Base-by-base conservation (phyloP, 1,284 basidiomycete genomes). In the Ceratobasidium sp. region DNA sequence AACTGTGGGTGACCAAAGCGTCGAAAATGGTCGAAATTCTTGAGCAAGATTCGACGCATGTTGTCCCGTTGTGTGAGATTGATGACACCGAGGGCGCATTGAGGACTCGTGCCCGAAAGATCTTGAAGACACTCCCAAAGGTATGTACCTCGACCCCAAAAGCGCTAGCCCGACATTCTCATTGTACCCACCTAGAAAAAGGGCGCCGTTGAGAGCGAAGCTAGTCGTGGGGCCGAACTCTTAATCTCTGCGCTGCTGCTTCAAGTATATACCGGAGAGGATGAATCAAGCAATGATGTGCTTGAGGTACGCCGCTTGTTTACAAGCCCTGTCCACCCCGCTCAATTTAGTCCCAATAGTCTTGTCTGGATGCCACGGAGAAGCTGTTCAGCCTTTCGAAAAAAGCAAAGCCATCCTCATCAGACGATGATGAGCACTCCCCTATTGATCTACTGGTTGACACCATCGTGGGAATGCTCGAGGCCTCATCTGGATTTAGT, bases 391-490 rank as follows among this genome's bases (percentile, higher is more conserved):
- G 16, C 31, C 37, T 71, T 37, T 59, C 84, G 61, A 81, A 83
- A 43, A 86, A 86, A 80, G 88, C 85, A 80, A 80, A 81, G 54
- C 83, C 81, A 75, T 87, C 84, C 8, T 75, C 58, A 56, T 79
- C 82, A 0, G 85, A 82, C 24, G 81, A 82, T 11, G 84, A 83
- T 39, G 84, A 83, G 31, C 83, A 84, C 24, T 82, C 88, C 53
- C 90, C 94, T 0, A 89, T 96, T 66, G 95, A 98, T 78, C 83
- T 95, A 41, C 85, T 98, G 48, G 90, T 96, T 62, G 96, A 98
- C 80, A 88, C 88, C 29, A 88, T 98, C 74, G 92, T 98, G 74
- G 94, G 93, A 8, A 91, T 95, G 80, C 84, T 99, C 64, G 96
- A 98, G 81, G 88, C 91, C 76, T 90, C 92, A 1, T 94, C 91